phyloP scores from a whole-genome alignment of 371 early-diverging fungal species.

The Mortierella sp. region DNA sequence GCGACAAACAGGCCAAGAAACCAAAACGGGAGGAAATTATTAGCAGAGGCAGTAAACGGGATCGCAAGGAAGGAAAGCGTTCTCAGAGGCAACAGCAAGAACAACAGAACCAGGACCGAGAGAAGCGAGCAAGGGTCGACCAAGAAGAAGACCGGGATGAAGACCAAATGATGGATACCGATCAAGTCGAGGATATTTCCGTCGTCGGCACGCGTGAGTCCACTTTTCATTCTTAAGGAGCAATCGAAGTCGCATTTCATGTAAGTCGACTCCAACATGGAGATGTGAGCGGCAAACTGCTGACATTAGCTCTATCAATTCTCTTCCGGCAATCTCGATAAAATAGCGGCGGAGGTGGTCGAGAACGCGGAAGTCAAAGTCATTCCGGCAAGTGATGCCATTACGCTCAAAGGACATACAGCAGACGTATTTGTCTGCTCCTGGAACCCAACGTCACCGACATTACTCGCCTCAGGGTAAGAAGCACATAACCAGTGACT shows the following conservation, averaged over 20 bases:
- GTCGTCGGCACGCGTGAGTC: constrained; percentile 50
- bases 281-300: background rate
- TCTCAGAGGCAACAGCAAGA: constrained; percentile 61
- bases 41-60: constrained; percentile 60
- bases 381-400: constrained; percentile 58
- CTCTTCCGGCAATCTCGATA: background rate
- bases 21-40: constrained; percentile 51
- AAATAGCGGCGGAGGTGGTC: constrained; percentile 24
- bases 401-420: constrained; percentile 76
- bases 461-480: constrained; percentile 89
- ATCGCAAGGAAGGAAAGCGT: constrained; percentile 67
- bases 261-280: no score
- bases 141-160: constrained; percentile 37
- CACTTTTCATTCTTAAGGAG: background rate
- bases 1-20: constrained; percentile 65
- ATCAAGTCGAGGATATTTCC: constrained; percentile 50
- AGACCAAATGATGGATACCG: constrained; percentile 42
- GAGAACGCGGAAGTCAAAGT: constrained; percentile 35
- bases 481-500: background rate
- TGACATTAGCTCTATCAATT: background rate
- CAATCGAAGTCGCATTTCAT: background rate
- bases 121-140: constrained; percentile 59
- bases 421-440: constrained; percentile 83
- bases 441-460: constrained; percentile 85
- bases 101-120: constrained; percentile 55